Percentiles rank a stretch among this genome's conserved stretches.
Conservation (phyloP, 73 alveolate species). For the Tetrahymena malaccensis region DNA sequence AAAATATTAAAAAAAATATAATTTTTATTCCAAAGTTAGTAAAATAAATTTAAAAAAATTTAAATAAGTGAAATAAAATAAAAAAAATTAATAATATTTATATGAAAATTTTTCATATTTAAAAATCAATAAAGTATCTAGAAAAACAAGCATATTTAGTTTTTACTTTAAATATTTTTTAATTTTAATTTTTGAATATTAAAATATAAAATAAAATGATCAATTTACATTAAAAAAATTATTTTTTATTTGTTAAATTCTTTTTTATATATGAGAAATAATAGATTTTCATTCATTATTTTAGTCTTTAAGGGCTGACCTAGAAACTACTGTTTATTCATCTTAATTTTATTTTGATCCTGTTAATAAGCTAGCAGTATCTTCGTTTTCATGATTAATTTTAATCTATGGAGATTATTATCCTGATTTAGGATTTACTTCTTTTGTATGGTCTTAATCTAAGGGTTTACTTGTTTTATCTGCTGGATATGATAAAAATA, state of each 20-base stretch:
- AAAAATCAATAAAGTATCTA: no score
- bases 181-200: no score
- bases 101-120: no score
- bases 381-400: neutral
- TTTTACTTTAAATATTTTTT: no score
- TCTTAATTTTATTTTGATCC: neutral
- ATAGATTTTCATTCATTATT: neutral
- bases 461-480: slow-evolving; percentile 19
- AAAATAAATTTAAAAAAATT: no score
- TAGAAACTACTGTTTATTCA: neutral
- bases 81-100: no score
- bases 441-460: neutral
- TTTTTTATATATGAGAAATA: neutral
- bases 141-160: no score
- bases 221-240: neutral
- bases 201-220: no score
- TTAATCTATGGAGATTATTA: neutral
- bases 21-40: no score
- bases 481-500: neutral
- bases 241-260: neutral
- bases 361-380: neutral
- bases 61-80: no score
- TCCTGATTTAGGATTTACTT: neutral
- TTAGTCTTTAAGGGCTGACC: neutral
- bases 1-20: no score